A percentile compares a stretch with the other conserved stretches of the same genome.
These are phyloP conservation scores for Diplodia scrobiculata DNA, from an alignment of 2,329 filamentous ascomycete genomes.

Conservation along the genomic window DNA sequence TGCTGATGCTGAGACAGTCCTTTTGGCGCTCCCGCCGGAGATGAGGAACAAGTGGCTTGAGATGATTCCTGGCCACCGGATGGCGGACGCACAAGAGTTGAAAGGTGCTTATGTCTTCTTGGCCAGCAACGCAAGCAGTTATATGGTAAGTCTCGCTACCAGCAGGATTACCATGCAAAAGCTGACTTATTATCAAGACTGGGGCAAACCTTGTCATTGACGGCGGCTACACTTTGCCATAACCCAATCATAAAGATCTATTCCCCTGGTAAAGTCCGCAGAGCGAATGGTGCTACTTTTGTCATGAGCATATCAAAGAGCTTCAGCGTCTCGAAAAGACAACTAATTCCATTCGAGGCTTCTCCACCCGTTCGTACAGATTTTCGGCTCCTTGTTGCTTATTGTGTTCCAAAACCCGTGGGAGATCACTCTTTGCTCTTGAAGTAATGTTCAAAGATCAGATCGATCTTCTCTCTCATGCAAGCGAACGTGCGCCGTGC, in stretches of 20 bases:
- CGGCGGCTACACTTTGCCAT: constrained; percentile 25
- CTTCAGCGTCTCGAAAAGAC: no score
- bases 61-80: constrained; percentile 19
- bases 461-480: no score
- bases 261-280: no score
- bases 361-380: no score
- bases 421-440: no score
- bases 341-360: no score
- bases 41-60: constrained; percentile 25
- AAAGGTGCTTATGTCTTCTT: constrained; percentile 28
- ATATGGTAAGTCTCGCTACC: constrained; percentile 10
- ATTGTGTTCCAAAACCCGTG: no score
- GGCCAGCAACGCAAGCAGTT: constrained; percentile 28
- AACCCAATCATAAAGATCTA: not conserved
- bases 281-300: no score
- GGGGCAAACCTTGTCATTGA: constrained; percentile 25
- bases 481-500: no score
- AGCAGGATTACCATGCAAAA: not conserved
- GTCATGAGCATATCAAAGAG: no score
- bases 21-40: constrained; percentile 18
- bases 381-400: no score
- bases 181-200: not conserved
- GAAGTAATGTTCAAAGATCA: no score
- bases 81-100: constrained; percentile 22
- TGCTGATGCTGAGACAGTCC: constrained; percentile 5